A percentile compares a stretch with the other conserved stretches of the same genome.
Conservation (phyloP, 164 flowering plant genomes). For the Houttuynia cordata region DNA sequence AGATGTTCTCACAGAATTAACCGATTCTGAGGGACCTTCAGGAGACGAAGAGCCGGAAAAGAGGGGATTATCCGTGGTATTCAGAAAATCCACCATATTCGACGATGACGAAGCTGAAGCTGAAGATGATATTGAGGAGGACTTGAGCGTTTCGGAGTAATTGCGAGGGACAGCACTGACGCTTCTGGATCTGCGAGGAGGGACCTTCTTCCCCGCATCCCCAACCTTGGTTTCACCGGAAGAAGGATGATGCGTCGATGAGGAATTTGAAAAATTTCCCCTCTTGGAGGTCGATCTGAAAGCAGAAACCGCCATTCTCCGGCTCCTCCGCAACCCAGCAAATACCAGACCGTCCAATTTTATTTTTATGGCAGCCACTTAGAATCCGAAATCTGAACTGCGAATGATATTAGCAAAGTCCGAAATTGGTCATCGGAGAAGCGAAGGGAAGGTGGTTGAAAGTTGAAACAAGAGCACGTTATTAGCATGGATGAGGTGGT, state of each 20-base stretch:
- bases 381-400: too few relatives aligned
- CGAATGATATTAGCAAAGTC: too few relatives aligned
- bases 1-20: slow-evolving; percentile 4
- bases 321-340: too few relatives aligned
- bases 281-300: slow-evolving; percentile 54
- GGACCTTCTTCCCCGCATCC: slow-evolving; percentile 14
- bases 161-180: slow-evolving; percentile 42
- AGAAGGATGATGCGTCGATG: slow-evolving; percentile 8
- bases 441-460: too few relatives aligned
- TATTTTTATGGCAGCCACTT: too few relatives aligned
- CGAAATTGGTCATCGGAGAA: too few relatives aligned
- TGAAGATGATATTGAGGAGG: neutral
- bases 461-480: too few relatives aligned
- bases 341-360: too few relatives aligned
- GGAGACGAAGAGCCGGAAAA: slow-evolving; percentile 26
- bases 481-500: too few relatives aligned
- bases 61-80: slow-evolving; percentile 63
- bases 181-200: slow-evolving; percentile 46
- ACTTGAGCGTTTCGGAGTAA: neutral
- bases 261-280: slow-evolving; percentile 13
- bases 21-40: slow-evolving; percentile 2
- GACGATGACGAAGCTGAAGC: neutral
- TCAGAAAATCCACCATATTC: slow-evolving; percentile 23
- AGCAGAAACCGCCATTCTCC: slow-evolving; percentile 46
- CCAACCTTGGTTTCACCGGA: slow-evolving; percentile 10